Evolutionary conservation across 495 filamentous ascomycete genomes (phyloP).

Genomic region (Aspergillus hancockii): DNA sequence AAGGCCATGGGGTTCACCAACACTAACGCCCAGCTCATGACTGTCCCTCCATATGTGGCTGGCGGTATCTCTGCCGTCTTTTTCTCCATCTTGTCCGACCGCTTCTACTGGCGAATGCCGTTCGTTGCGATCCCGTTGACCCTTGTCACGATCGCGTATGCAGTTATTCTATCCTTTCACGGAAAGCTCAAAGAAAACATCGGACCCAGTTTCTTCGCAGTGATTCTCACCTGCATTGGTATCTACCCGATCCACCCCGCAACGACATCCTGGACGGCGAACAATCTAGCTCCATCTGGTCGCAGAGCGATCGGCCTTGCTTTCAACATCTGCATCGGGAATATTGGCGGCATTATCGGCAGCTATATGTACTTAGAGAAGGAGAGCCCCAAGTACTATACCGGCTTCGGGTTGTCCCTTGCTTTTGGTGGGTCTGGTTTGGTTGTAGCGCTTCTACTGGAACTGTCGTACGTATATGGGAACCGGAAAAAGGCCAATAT

Average conservation of each 20-base stretch:
- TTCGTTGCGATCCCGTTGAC: conserved; percentile 34
- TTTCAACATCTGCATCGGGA: conserved; percentile 38
- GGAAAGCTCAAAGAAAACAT: conserved; percentile 30
- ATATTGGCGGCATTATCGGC: conserved; percentile 27
- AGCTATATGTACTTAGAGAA: conserved; percentile 38
- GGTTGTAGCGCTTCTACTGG: conserved; percentile 23
- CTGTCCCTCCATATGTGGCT: conserved; percentile 35
- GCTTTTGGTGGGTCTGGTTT: conserved; percentile 26
- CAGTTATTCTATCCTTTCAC: conserved; percentile 27
- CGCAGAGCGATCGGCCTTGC: conserved; percentile 40
- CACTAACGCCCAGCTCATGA: conserved; percentile 34
- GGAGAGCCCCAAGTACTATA: conserved; percentile 33
- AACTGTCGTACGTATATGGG: conserved; percentile 21
- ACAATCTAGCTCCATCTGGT: conserved; percentile 37
- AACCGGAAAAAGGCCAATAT: conserved; percentile 28
- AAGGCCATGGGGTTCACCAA: conserved; percentile 30
- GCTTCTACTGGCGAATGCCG: conserved; percentile 39
- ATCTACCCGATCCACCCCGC: conserved; percentile 42
- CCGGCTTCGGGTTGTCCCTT: conserved; percentile 33
- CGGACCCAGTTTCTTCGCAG: conserved; percentile 34
- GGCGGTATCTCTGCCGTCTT: conserved; percentile 33
- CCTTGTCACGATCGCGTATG: conserved; percentile 32
- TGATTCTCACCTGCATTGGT: conserved; percentile 38
- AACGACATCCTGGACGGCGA: conserved; percentile 38
- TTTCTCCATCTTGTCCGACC: conserved; percentile 36